Base-by-base conservation (phyloP, 805 yeast genomes). In the Yamadazyma akitaensis region DNA sequence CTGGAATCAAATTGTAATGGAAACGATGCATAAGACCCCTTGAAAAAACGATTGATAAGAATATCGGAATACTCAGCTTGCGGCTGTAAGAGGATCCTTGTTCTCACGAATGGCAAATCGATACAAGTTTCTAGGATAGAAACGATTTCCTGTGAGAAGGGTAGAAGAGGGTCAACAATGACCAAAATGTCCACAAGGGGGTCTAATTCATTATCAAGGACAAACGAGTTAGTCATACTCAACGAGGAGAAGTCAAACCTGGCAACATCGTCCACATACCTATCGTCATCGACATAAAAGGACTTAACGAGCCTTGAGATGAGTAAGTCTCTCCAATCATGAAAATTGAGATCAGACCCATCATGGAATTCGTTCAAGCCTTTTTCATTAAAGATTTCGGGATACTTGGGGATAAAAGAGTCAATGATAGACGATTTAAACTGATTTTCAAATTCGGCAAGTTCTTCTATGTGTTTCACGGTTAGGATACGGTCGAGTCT, bases 151-250 rank as follows among this genome's bases (percentile, higher is more conserved):
- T 88, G 98, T 0, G 95, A 77, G 13, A 67, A 56, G 53, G 85
- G 91, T 48, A 79, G 77, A 1, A 81, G 62, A 1, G 98, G 97
- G 60, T 94, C 90, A 34, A 88, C 57, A 1, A 86, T 63, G 0
- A 86, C 67, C 4, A 79, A 62, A 4, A 90, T 57, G 50, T 85
- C 85, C 17, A 89, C 59, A 14, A 65, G 62, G 28, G 76, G 71
- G 2, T 58, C 46, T 1, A 52, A 52, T 7, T 53, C 48, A 50
- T 54, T 50, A 9, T 54, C 57, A 11, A 68, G 45, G 31, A 55
- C 60, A 28, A 70, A 48, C 1, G 69, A 51, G 46, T 67, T 63
- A 7, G 59, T 53, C 36, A 50, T 49, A 26, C 62, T 59, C 44
- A 70, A 54, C 4, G 64, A 56, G 11, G 65, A 56, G 34, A 81